Evolutionary conservation across 495 filamentous ascomycete species (phyloP), one percentile per base, ranked within the genome.

Genomic region (Trichoderma asperelloides): DNA sequence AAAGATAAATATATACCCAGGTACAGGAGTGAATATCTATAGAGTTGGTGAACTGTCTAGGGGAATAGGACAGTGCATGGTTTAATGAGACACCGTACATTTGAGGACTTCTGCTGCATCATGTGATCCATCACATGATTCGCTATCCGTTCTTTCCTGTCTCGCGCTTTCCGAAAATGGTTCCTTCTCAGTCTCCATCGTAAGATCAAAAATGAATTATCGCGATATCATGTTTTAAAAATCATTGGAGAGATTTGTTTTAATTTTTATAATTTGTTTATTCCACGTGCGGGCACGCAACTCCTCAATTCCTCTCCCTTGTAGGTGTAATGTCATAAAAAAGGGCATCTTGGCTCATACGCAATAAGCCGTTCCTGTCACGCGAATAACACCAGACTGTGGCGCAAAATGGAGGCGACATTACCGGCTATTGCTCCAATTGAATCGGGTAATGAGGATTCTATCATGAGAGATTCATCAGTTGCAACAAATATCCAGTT

Each of bases 161-260:
- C 47, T 62, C 62, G 65, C 55, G 27, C 64, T 45, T 64, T 67
- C 25, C 11, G 55, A 64, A 55, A 21, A 12, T 23, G 41, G 28
- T 12, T 39, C 55, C 18, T 6, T 43, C 67, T 0, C 30, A 8
- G 27, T 13, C 68, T 1, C 68, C 64, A 12, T 68, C 72, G 33
- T 67, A 28, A 60, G 23, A 60, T 11, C 8, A 21, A n/a, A n/a
- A 55, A 55, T 55, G 21, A 55, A 55, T 7, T 8, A 30, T 33
- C 25, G 55, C 23, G 16, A 60, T 28, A 57, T 23, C 55, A 60
- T 60, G 27, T 33, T 60, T 16, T 30, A 60, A 30, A 30, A 30
- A 2, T 16, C 25, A 27, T 28, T 16, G 8, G 55, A 8, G 55
- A 13, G 15, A 13, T 60, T 60, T 60, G 9, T 60, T 16, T 16